Conservation (phyloP, 129 eudicot species). For the Flaveria brownii region DNA sequence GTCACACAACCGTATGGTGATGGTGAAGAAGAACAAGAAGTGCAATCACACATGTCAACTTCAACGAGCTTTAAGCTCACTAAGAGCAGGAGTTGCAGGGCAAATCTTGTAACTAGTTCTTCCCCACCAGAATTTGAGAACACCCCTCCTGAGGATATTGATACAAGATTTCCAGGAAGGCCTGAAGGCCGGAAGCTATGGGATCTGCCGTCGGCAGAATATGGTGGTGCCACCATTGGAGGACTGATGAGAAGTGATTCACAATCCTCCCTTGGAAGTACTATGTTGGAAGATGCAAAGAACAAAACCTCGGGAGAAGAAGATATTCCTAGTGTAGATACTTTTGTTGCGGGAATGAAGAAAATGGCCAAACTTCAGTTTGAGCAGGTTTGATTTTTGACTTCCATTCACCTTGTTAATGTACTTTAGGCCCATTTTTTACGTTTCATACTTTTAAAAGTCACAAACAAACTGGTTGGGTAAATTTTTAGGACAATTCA, state of each 20-base stretch:
- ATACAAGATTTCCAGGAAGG: constrained; percentile 61
- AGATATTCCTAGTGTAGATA: constrained; percentile 81
- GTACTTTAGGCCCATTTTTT: background rate
- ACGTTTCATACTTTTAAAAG: background rate
- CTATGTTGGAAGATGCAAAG: constrained; percentile 50
- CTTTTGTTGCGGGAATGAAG: constrained; percentile 83
- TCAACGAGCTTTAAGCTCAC: constrained; percentile 48
- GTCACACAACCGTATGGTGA: constrained; percentile 37
- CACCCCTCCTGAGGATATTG: constrained; percentile 74
- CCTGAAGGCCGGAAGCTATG: constrained; percentile 61
- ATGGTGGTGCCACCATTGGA: constrained; percentile 46
- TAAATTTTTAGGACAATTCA: background rate
- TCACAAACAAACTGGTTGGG: background rate
- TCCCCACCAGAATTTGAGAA: constrained; percentile 53
- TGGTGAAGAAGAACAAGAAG: constrained; percentile 42
- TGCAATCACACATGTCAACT: constrained; percentile 36
- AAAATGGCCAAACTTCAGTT: constrained; percentile 88
- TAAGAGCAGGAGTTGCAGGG: constrained; percentile 67
- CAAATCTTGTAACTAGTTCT: constrained; percentile 52
- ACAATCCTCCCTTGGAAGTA: constrained; percentile 64
- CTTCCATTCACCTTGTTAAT: background rate
- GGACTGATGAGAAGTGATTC: constrained; percentile 72
- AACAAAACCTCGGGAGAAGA: constrained; percentile 55
- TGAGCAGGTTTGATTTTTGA: constrained; percentile 60
- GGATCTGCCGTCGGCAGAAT: constrained; percentile 55